Evolutionary conservation across 192 early-diverging fungal genomes (phyloP), one percentile per base, ranked within the genome.

Genomic region (Coemansia sp.): DNA sequence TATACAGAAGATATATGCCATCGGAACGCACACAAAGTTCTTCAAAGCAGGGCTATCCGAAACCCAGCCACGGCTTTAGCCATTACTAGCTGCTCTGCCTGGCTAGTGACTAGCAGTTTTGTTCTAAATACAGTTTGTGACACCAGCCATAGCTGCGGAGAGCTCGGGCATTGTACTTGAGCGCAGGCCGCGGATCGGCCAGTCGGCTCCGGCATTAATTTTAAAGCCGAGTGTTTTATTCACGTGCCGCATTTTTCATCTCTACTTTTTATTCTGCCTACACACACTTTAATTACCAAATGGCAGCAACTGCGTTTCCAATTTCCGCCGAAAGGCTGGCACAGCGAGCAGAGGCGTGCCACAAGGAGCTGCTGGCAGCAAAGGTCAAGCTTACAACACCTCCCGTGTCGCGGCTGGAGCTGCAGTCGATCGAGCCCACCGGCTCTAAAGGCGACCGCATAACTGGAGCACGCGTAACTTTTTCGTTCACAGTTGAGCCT

Each of bases 381-480:
- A 68, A 68, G 31, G 75, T 78, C 28, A 67, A 64, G 28, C 62
- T 78, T 19, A 78, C 75, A 1, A 72, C 62, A 14, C 65, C 65
- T 48, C 75, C 75, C 4, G 53, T 71, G 21, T 71, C 65, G 9
- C 75, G 75, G n/a, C 66, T 78, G 5, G 26, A 40, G 8, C 66
- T 78, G 1, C 57, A 65, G 31, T 53, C 57, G 19, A 78, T 78
- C 15, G 53, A 59, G n/a, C 75, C 75, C 15, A 68, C 69, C 9
- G 68, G 66, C 17, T 19, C 28, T 36, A 80, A 73, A n/a, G 65
- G 54, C 19, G 65, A 62, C 53, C 77, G 77, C n/a, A 40, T 80
- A 10, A 68, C 77, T 21, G 62, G 77, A 6, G 71, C 68, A 23
- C 28, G 17, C 3, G 50, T 80, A 3, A 17, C 23, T 4, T 80